Evolutionary conservation across 352 stramenopile genomes (phyloP), one percentile per base, ranked within the genome.

Genomic region (Phytophthora pseudosyringae): DNA sequence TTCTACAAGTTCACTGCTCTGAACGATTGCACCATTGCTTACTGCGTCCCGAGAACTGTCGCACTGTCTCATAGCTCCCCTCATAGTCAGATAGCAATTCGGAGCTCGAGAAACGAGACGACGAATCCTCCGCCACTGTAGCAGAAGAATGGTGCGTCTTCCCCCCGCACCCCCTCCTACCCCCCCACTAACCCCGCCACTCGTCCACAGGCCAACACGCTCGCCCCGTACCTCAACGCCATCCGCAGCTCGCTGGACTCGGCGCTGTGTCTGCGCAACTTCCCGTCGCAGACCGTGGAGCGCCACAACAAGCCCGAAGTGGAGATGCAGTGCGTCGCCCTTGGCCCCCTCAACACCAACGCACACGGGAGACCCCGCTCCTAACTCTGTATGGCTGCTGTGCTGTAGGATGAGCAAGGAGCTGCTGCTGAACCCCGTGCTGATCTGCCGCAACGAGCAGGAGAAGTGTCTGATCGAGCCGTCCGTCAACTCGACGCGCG

Each of bases 271-370:
- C 71, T 99, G 53, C 86, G 94, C 64, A 98, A 98, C 73, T 99
- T 99, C 68, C 94, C 95, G n/a, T 98, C 95, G 55, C 93, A 98
- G 66, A 89, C 91, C 18, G 92, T 98, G 44, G 95, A 99, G 81
- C 87, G 95, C 59, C 95, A 99, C 78, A 98, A 98, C 82, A 99
- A 99, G 62, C 95, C 95, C 8, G 95, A 99, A 73, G 83, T 98
- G 31, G 95, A 98, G 68, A 72, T 97, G 41, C 83, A 86, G 89
- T 96, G 68, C 60, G 79, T 77, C n/a, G 8, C 15, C 29, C 3
- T 38, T 33, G 21, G 15, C 16, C 25, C 7, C 29, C n/a, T 25
- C 15, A 35, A 35, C 38, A 33, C 21, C 21, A 21, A 21, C 21
- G 16, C n/a, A 45, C n/a, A 38, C 12, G 15, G 26, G 4, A 21